Evolutionary conservation across 352 stramenopile species (phyloP), one percentile per base, ranked within the genome.

Genomic region (Thalassiosira mediterranea): DNA sequence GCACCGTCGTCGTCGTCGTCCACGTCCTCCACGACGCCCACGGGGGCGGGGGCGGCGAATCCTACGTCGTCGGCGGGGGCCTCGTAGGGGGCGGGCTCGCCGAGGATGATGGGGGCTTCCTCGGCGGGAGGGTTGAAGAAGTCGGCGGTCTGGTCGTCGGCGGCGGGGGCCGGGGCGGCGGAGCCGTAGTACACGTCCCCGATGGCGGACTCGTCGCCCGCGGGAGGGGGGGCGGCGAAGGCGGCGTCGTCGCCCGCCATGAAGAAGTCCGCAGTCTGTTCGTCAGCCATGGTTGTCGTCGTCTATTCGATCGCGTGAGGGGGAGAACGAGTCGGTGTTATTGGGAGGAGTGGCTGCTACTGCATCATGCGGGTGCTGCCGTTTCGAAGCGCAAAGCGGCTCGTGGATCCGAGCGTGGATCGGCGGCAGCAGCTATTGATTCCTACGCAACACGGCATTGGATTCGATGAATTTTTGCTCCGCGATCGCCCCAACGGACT

Each of bases 121-220:
- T 84, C 74, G 13, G 34, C 49, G 8, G 69, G 70, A 21, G 65
- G 62, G 49, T 80, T 79, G 76, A 84, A 76, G 52, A 80, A 76
- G 21, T 71, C 68, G 25, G n/a, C 65, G 1, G 44, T 63, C 31
- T 62, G 42, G 42, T 82, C 70, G 28, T 68, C 59, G n/a, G n/a
- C n/a, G n/a, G n/a, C n/a, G n/a, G n/a, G n/a, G n/a, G n/a, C n/a
- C n/a, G n/a, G n/a, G 26, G 72, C 67, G 21, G 67, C 37, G 46
- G 63, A 52, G 47, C 56, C 53, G 67, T 76, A 76, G 31, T 71
- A 78, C 40, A 82, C 75, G 40, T 84, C 61, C 1, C 70, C 71
- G 28, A 84, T 56, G 19, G 77, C 53, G 46, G 52, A 49, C 56
- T 75, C 72, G 29, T 83, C 79, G 21, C 63, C 66, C 0, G 49